Percentiles rank a stretch among this genome's conserved stretches.
Evolutionary conservation across 75 land plant genomes (phyloP).

Genomic region (Cryptomeria japonica): DNA sequence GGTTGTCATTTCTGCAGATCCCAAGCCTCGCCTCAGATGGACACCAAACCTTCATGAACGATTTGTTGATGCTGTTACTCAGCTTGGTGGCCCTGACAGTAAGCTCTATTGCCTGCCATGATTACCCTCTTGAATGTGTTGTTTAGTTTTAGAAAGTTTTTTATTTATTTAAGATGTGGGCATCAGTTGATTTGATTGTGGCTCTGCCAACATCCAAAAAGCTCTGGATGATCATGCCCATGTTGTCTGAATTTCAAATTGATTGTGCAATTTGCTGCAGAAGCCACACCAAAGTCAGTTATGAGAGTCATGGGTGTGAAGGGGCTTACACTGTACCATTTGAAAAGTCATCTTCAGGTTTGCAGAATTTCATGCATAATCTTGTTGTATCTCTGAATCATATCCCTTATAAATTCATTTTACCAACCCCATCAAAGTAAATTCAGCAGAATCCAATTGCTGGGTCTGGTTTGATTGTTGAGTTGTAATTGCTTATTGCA

Average conservation of each 20-base stretch:
- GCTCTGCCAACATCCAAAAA: neutral
- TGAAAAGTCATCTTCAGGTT: conserved; percentile 79
- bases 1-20: conserved; percentile 11
- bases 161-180: neutral
- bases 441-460: neutral
- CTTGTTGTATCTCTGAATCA: neutral
- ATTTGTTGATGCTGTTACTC: conserved; percentile 16
- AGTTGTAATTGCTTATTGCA: neutral
- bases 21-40: conserved; percentile 25
- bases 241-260: neutral
- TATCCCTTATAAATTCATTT: too few relatives aligned
- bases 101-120: neutral
- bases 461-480: neutral
- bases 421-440: neutral
- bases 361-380: neutral
- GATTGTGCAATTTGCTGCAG: conserved; percentile 29
- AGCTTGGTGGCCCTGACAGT: conserved; percentile 24
- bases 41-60: conserved; percentile 24
- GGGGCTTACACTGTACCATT: conserved; percentile 73
- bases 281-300: conserved; percentile 67
- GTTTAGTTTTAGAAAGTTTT: neutral
- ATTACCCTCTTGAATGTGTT: neutral
- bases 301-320: conserved; percentile 65
- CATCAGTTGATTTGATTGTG: neutral
- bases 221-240: neutral